Base-by-base conservation (phyloP, 805 yeast genomes). In the Debaryomyces castellii region DNA sequence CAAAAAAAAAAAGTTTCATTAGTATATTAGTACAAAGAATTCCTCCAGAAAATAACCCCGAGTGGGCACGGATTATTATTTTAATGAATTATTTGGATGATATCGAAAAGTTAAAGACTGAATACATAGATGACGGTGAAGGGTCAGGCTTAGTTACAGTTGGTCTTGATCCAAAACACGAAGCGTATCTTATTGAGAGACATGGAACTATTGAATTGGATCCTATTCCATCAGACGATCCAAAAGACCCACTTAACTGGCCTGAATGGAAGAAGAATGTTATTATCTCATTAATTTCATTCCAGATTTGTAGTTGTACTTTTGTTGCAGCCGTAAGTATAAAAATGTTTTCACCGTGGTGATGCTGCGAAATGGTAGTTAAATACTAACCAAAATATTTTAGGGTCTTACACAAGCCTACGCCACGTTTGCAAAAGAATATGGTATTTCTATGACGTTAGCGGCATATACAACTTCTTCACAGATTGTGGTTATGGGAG, bases 201-300 rank as follows among this genome's bases (percentile, higher is more conserved):
- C 57, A 53, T 35, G 55, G 55, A 6, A 32, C 55, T 10, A 11
- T 38, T 25, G 41, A 49, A 16, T 48, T 52, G 10, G 54, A 52
- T 30, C 56, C 56, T 2, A 22, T 52, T 6, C 56, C 56, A 14
- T 44, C 52, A 14, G 25, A 24, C 23, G 45, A 48, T 40, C 52
- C 48, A 14, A 36, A 44, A 30, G 57, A 53, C 38, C 57, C 57
- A 7, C 48, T 53, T 24, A 53, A 53, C 20, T 53, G 57, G 57
- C 49, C 53, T n/a, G 39, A 44, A 10, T 39, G 50, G 45, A 40
- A 36, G 23, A 53, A 53, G 23, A 25, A 37, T 18, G 20, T 39
- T 21, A 51, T 51, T 30, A 37, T 52, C 8, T 17, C 36, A 12
- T 45, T 52, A 44, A 47, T 52, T 24, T 48, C 55, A 4, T 53